These are phyloP conservation scores for Tuber melanosporum DNA, from an alignment of 495 filamentous ascomycete species.

Conservation along the genomic window DNA sequence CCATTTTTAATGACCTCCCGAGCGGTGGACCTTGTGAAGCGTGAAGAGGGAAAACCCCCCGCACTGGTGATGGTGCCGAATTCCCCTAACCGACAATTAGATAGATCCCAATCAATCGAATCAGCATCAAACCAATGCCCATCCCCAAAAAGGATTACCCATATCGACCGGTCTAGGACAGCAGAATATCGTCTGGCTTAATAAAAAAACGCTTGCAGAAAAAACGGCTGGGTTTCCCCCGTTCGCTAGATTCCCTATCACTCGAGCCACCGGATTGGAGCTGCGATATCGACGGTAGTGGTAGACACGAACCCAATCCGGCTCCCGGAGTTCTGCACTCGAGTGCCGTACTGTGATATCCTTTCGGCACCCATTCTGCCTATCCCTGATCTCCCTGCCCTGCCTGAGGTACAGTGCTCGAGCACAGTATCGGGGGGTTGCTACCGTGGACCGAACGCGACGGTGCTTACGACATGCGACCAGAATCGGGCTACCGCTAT, in stretches of 20 bases:
- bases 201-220: not conserved
- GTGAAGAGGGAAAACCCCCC: not conserved
- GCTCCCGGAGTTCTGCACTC: not conserved
- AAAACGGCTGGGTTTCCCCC: not conserved
- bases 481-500: not conserved
- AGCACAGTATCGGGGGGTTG: not conserved
- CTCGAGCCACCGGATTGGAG: not conserved
- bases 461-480: not conserved
- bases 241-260: not conserved
- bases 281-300: not conserved
- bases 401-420: not conserved
- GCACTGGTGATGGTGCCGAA: too few species aligned
- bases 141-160: not conserved
- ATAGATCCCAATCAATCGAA: not conserved
- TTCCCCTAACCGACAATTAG: too few species aligned
- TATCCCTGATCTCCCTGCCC: not conserved
- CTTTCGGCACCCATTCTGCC: not conserved
- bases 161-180: not conserved
- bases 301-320: not conserved
- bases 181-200: not conserved
- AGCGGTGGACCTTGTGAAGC: not conserved
- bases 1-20: too few species aligned
- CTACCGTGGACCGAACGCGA: not conserved
- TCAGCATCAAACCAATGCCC: not conserved
- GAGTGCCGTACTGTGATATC: not conserved